A percentile compares a stretch with the other conserved stretches of the same genome.
Conservation (phyloP, 768 basidiomycete species). For the Leccinum sublutescens region DNA sequence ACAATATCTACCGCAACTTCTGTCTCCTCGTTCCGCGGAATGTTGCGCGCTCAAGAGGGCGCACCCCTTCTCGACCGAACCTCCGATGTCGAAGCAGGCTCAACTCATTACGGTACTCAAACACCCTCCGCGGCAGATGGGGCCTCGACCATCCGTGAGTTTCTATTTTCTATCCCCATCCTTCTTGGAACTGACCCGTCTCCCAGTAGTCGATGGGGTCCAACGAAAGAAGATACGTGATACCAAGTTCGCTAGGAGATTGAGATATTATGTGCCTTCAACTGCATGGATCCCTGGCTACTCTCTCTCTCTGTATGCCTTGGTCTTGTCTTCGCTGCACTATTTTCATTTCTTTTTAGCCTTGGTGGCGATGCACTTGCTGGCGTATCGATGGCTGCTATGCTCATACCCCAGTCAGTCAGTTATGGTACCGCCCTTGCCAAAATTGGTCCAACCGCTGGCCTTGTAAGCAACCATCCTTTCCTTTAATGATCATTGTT, state of each 20-base stretch:
- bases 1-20: constrained; percentile 32
- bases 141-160: constrained; percentile 21
- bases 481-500: neutral
- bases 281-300: constrained; percentile 80
- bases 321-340: neutral
- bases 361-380: constrained; percentile 75
- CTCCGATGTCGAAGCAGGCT: constrained; percentile 28
- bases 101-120: constrained; percentile 18
- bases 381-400: constrained; percentile 81
- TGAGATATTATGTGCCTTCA: constrained; percentile 77
- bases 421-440: constrained; percentile 90
- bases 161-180: neutral
- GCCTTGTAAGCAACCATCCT: constrained; percentile 55
- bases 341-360: constrained; percentile 29
- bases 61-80: constrained; percentile 22
- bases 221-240: constrained; percentile 19
- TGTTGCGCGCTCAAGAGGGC: constrained; percentile 23
- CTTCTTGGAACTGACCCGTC: neutral
- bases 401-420: constrained; percentile 85
- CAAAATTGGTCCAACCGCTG: constrained; percentile 79
- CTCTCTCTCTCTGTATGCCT: constrained; percentile 58
- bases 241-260: constrained; percentile 43
- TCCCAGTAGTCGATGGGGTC: constrained; percentile 9
- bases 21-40: constrained; percentile 23
- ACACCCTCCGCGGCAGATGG: constrained; percentile 15